Conservation (phyloP, 2,329 filamentous ascomycete genomes). For the Neopestalotiopsis rosae region DNA sequence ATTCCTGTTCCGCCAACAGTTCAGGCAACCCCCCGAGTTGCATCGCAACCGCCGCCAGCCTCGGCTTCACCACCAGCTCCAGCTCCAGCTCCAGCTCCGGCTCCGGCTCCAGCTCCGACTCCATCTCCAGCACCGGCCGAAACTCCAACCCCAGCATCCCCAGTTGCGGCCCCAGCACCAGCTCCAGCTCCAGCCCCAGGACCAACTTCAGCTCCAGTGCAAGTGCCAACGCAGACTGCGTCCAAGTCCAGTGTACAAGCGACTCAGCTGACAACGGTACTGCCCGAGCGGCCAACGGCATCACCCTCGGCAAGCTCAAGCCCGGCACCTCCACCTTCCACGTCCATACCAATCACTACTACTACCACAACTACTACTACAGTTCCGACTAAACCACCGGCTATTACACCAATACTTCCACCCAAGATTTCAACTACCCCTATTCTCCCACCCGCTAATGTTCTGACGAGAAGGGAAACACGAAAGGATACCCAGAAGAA, state of each 20-base stretch:
- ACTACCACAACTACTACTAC: conserved; percentile 40
- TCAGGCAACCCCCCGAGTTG: not conserved
- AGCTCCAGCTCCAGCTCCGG: not conserved
- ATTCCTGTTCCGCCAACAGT: conserved; percentile 23
- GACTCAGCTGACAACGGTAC: not conserved
- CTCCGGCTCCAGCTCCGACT: no score
- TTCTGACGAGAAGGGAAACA: conserved; percentile 49
- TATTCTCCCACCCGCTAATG: conserved; percentile 40
- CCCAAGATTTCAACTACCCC: conserved; percentile 42
- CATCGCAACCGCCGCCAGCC: not conserved
- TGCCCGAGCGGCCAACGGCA: conserved; percentile 12
- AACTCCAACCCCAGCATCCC: no score
- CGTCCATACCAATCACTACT: conserved; percentile 27
- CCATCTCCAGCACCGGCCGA: no score
- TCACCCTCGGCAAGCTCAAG: conserved; percentile 19
- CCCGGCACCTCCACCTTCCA: conserved; percentile 21
- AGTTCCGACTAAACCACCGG: conserved; percentile 40
- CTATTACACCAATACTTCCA: conserved; percentile 50
- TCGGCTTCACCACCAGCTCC: not conserved
- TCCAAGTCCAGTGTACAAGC: not conserved
- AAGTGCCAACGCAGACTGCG: not conserved
- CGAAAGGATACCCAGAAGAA: conserved; percentile 47
- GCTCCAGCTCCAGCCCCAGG: no score
- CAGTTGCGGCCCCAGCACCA: no score
- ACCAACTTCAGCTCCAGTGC: not conserved